phyloP scores from a whole-genome alignment of 805 yeast genomes.

The Candida ovalis region DNA sequence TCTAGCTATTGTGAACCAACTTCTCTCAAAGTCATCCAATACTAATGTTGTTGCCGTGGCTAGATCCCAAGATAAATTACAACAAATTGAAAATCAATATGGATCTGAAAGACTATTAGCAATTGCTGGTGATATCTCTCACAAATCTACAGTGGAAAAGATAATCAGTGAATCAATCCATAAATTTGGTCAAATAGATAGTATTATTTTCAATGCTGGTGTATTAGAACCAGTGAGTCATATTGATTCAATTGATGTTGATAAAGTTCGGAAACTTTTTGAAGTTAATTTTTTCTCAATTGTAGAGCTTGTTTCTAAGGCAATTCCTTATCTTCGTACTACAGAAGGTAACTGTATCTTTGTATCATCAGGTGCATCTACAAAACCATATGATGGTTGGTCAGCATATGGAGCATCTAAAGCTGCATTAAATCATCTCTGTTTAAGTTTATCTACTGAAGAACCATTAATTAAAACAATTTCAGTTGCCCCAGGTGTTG shows the following conservation, averaged over 20 bases:
- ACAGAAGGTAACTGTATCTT: slow-evolving; percentile 64
- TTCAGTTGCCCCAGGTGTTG: slow-evolving; percentile 92
- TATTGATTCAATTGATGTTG: slow-evolving; percentile 48
- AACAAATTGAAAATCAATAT: slow-evolving; percentile 31
- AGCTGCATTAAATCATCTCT: slow-evolving; percentile 83
- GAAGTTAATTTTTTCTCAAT: slow-evolving; percentile 79
- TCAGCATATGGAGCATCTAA: slow-evolving; percentile 89
- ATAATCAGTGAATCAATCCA: slow-evolving; percentile 44
- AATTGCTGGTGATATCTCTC: slow-evolving; percentile 59
- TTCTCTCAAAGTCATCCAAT: slow-evolving; percentile 35
- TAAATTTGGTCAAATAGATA: slow-evolving; percentile 55
- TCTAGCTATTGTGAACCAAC: slow-evolving; percentile 55
- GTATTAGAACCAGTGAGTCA: slow-evolving; percentile 71
- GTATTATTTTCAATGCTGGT: slow-evolving; percentile 78
- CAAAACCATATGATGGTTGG: slow-evolving; percentile 69
- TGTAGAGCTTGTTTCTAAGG: slow-evolving; percentile 50
- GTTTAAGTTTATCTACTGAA: slow-evolving; percentile 63
- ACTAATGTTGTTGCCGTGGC: slow-evolving; percentile 67
- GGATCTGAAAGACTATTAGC: slow-evolving; percentile 48
- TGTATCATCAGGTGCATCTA: slow-evolving; percentile 88
- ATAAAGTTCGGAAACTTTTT: slow-evolving; percentile 59
- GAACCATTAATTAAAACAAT: slow-evolving; percentile 56
- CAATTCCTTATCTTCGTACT: slow-evolving; percentile 55
- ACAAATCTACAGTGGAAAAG: slow-evolving; percentile 31
- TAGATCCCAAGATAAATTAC: slow-evolving; percentile 50